Evolutionary conservation across 83 land plant species (phyloP), one percentile per base, ranked within the genome.

Genomic region (Picea mariana): DNA sequence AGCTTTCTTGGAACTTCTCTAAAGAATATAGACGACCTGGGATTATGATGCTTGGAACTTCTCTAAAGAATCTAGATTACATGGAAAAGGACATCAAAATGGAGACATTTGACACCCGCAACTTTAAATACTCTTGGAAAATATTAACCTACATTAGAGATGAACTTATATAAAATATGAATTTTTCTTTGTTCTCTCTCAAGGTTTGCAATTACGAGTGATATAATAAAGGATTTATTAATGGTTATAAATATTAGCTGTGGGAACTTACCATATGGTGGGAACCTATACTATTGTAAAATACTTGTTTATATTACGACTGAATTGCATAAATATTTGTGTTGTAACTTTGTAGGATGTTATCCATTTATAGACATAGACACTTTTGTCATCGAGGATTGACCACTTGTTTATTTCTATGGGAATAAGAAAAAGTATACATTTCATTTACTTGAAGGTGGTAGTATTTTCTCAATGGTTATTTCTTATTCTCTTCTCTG

Each of bases 1-100:
- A 98, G 99, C 80, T 94, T 96, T 83, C 90, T 98, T 77, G 99
- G 99, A 23, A 98, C 99, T 71, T 94, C 99, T 55, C 99, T 99
- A 77, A 99, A 98, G 85, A 98, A 96, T 71, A 89, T 98, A 67
- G 96, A 98, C 80, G 99, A 98, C 83, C 88, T 98, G 42, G 91
- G 86, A 98, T 82, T 93, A 96, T 38, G 90, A 90, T 75, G 99
- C 96, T n/a, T n/a, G n/a, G n/a, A n/a, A n/a, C n/a, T n/a, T n/a
- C n/a, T n/a, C n/a, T n/a, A n/a, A 90, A 92, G 62, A 87, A 86
- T 60, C 83, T 98, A 66, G 99, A 94, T 16, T 93, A 91, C 66
- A 83, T 96, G 97, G 99, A 31, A 96, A 80, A 87, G 99, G 82
- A 94, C 96, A 59, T 81, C 96, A 52, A 86, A 88, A 82, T 98